phyloP scores from a whole-genome alignment of 768 basidiomycete species.

The Lactarius sanguifluus region DNA sequence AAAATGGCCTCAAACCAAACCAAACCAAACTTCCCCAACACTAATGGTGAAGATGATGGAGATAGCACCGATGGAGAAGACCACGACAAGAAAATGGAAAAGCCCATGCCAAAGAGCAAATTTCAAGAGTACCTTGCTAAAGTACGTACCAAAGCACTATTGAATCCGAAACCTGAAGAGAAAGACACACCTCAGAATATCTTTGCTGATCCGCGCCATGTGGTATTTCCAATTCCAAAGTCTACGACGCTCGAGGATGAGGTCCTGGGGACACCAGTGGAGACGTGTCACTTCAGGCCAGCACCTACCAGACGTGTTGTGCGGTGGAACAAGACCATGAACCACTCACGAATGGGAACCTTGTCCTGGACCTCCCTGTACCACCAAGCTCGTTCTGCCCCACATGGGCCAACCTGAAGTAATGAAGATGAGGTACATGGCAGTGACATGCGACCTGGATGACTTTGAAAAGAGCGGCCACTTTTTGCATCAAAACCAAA shows the following conservation, averaged over 20 bases:
- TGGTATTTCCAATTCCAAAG: conserved; percentile 29
- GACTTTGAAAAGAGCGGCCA: conserved; percentile 83
- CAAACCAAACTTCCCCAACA: too few species aligned
- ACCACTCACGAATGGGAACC: conserved; percentile 85
- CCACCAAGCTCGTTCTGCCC: conserved; percentile 80
- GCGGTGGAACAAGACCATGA: conserved; percentile 71
- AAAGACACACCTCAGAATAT: conserved; percentile 27
- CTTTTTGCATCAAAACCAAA: conserved; percentile 80
- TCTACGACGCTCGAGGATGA: conserved; percentile 42
- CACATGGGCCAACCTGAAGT: conserved; percentile 71
- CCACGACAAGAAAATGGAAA: conserved; percentile 29
- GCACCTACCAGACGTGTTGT: conserved; percentile 77
- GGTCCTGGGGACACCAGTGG: conserved; percentile 46
- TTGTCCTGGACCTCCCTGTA: conserved; percentile 81
- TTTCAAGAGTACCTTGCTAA: conserved; percentile 18
- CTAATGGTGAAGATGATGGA: conserved; percentile 37
- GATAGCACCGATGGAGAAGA: conserved; percentile 35
- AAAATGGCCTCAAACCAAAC: too few species aligned
- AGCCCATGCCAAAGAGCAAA: conserved; percentile 18
- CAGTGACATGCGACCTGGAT: conserved; percentile 92
- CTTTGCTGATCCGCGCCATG: conserved; percentile 26
- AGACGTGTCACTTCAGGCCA: conserved; percentile 84
- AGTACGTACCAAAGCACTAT: conserved; percentile 12
- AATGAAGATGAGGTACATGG: conserved; percentile 74
- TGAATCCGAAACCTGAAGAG: conserved; percentile 40